Evolutionary conservation across 1,284 basidiomycete genomes (phyloP).

Genomic region (Austropuccinia psidii): DNA sequence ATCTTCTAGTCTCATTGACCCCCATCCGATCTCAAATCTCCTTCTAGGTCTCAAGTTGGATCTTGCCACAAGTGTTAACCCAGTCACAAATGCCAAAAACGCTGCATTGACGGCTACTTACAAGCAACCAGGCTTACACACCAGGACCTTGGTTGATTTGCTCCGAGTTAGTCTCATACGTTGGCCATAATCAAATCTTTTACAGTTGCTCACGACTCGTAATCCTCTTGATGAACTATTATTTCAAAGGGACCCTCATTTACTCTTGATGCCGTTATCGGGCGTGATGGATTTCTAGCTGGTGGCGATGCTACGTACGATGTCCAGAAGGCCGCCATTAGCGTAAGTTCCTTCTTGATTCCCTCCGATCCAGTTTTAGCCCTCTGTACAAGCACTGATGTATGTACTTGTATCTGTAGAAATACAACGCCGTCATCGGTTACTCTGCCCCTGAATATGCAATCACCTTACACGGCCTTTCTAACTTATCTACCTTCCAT

Average conservation of each 20-base stretch:
- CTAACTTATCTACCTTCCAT: constrained; percentile 87
- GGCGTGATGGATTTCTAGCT: constrained; percentile 93
- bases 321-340: constrained; percentile 83
- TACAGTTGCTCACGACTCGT: constrained; percentile 21
- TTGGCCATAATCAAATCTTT: constrained; percentile 30
- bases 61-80: constrained; percentile 72
- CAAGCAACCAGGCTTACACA: constrained; percentile 95
- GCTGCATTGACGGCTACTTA: constrained; percentile 74
- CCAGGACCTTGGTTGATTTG: constrained; percentile 80
- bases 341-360: constrained; percentile 44
- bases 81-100: constrained; percentile 69
- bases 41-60: constrained; percentile 78
- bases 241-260: constrained; percentile 22
- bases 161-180: constrained; percentile 66
- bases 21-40: not conserved
- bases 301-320: constrained; percentile 97
- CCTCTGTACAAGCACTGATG: too few relatives aligned
- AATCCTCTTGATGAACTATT: constrained; percentile 18
- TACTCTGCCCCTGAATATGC: constrained; percentile 96
- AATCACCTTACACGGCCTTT: constrained; percentile 85
- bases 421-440: constrained; percentile 85
- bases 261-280: constrained; percentile 55
- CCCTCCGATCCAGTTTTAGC: not conserved
- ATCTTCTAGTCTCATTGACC: not conserved
- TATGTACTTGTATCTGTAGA: too few relatives aligned